These are phyloP conservation scores for Eutrema japonicum DNA, from an alignment of 345 rosid genomes.

Conservation along the genomic window DNA sequence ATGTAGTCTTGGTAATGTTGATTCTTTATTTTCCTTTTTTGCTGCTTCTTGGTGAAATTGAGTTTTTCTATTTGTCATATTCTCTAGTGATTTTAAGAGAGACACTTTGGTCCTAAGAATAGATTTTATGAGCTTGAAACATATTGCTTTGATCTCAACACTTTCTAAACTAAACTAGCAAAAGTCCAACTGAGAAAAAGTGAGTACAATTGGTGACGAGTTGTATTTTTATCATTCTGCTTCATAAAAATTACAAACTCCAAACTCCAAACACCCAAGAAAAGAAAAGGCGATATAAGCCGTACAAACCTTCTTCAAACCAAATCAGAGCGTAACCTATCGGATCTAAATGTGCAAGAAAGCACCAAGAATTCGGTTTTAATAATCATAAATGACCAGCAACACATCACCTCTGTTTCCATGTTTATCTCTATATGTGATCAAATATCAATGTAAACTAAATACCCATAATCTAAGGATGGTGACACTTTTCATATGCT, in stretches of 20 bases:
- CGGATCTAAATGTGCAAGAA: constrained; percentile 1
- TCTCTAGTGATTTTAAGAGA: background rate
- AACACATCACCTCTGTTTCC: constrained; percentile 14
- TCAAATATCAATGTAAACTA: constrained; percentile 1
- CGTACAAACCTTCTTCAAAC: background rate
- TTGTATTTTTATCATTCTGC: background rate
- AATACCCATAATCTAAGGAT: constrained; percentile 11
- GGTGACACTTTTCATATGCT: constrained; percentile 4
- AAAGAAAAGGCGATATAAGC: background rate
- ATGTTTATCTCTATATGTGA: background rate
- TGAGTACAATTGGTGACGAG: background rate
- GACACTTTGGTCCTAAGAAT: too few relatives aligned
- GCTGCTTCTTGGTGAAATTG: background rate
- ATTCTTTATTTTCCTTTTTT: too few relatives aligned
- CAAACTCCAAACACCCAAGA: background rate
- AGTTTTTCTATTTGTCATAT: background rate
- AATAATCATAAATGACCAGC: background rate
- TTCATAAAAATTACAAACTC: background rate
- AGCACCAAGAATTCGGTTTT: background rate
- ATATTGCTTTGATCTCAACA: background rate
- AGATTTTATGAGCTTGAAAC: background rate
- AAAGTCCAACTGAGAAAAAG: background rate
- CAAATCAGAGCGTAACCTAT: constrained; percentile 3
- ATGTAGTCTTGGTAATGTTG: too few relatives aligned
- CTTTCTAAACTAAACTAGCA: background rate